These are phyloP conservation scores for Hypoxylon sp. DNA, from an alignment of 2,329 filamentous ascomycete species.

Conservation along the genomic window DNA sequence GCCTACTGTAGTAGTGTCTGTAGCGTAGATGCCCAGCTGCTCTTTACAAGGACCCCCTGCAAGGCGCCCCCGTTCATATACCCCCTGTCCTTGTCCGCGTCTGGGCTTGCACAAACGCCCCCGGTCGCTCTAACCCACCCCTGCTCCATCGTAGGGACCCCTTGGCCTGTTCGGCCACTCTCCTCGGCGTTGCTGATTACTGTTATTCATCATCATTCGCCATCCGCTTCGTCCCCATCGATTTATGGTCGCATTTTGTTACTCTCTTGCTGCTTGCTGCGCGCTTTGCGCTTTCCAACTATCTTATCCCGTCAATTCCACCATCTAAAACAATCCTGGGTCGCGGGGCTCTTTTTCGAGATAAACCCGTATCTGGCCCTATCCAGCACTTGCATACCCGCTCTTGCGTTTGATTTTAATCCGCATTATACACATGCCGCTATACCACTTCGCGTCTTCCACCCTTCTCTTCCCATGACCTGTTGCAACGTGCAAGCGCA, in stretches of 20 bases:
- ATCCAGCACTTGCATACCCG: constrained; percentile 48
- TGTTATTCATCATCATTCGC: constrained; percentile 44
- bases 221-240: constrained; percentile 36
- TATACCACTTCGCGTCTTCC: constrained; percentile 26
- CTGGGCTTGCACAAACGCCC: constrained; percentile 45
- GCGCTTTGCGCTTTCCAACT: constrained; percentile 41
- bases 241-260: constrained; percentile 43
- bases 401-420: constrained; percentile 45
- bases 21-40: constrained; percentile 33
- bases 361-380: constrained; percentile 43
- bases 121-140: constrained; percentile 30
- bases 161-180: constrained; percentile 43
- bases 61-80: constrained; percentile 37
- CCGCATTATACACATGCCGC: constrained; percentile 43
- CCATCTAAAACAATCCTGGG: constrained; percentile 30
- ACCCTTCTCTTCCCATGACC: constrained; percentile 17
- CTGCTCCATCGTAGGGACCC: constrained; percentile 35
- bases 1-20: constrained; percentile 1
- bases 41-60: constrained; percentile 29
- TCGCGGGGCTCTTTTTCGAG: constrained; percentile 37
- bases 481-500: constrained; percentile 28
- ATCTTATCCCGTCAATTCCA: constrained; percentile 34
- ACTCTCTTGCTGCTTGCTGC: constrained; percentile 35
- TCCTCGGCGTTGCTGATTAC: constrained; percentile 45
- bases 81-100: constrained; percentile 42